Base-by-base conservation (phyloP, 352 stramenopile genomes). In the Phytopythium boreale region DNA sequence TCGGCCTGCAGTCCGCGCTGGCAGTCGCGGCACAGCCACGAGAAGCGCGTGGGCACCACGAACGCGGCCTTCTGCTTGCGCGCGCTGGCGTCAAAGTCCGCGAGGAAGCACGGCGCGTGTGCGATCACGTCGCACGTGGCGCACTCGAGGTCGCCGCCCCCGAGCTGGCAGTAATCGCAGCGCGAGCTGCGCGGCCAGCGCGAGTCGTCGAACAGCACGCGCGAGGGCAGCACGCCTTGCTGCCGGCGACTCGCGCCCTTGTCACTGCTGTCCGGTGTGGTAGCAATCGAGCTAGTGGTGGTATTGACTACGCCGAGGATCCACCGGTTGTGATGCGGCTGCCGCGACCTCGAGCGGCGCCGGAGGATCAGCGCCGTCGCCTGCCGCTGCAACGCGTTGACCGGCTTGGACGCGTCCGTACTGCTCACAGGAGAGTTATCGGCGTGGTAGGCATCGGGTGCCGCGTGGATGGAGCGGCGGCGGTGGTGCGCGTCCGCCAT, bases 91-190 rank as follows among this genome's bases (percentile, higher is more conserved):
- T 79, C 69, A 55, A 80, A 86, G 29, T 72, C 77, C 11, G 60
- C 36, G 4, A 92, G 51, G 51, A 75, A 92, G 61, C 83, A 92
- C 24, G 56, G 58, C 1, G 80, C 76, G 61, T 92, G 83, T 3
- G 83, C 83, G 14, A 92, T 65, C 2, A 92, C 75, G 41, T 92
- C 74, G 63, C 83, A 92, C 2, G 79, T 80, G 19, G 77, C 79
- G 39, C 83, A 92, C 56, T 81, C 79, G 2, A 92, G 68, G 44
- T 92, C 83, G 15, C 83, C 83, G 26, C 80, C 83, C 22, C 73
- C 74, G 5, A 75, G 75, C 29, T 75, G 71, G 58, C 83, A 92
- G 62, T 90, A 92, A 37, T 90, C 80, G 39, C 83, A 92, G 11
- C 83, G 76, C 39, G 75, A 61, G 1, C 74, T 64, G 1, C 69